Evolutionary conservation across 1,139 yeast species (phyloP), one percentile per base, ranked within the genome.

Genomic region (Chernovozyma aurita): DNA sequence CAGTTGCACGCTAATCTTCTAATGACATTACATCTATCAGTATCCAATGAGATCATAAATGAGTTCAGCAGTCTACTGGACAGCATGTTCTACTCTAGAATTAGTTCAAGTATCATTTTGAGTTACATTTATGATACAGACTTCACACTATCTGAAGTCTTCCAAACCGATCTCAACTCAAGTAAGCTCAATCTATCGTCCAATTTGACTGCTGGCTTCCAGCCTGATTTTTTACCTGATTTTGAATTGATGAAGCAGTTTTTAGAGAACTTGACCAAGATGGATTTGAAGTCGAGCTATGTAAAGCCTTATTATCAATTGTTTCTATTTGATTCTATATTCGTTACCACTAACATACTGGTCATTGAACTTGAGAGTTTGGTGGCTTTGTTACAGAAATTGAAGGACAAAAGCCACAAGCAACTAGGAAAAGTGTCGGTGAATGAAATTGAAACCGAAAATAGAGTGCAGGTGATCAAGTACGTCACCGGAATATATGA

Each of bases 361-460:
- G 6, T 8, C 17, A 12, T 7, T 6, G 9, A 26, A 16, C 28
- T 26, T 7, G 8, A 13, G 28, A 7, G 9, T 6, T 16, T 28
- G 30, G 7, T 9, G 18, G 13, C 22, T 3, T 11, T 16, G 4
- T 22, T 33, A 4, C 18, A 24, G 9, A 18, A 28, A 22, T 18
- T 22, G n/a, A 31, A 32, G 13, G 30, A 35, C n/a, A 15, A 9
- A 4, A 18, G 29, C 24, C 38, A 35, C 20, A 17, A 24, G n/a
- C 18, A 21, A 18, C 17, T 35, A 4, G 38, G 38, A 4, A 29
- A 31, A 15, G 14, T 35, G 11, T 30, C 31, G 30, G 9, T 9
- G 22, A 16, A 16, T 6, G 9, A 12, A 8, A 12, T 26, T 6
- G 9, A 13, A 12, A 7, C 12, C 9, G 28, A 16, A 13, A 16